These are phyloP conservation scores for Hydnomerulius pinastri DNA, from an alignment of 768 basidiomycete genomes.

Conservation along the genomic window DNA sequence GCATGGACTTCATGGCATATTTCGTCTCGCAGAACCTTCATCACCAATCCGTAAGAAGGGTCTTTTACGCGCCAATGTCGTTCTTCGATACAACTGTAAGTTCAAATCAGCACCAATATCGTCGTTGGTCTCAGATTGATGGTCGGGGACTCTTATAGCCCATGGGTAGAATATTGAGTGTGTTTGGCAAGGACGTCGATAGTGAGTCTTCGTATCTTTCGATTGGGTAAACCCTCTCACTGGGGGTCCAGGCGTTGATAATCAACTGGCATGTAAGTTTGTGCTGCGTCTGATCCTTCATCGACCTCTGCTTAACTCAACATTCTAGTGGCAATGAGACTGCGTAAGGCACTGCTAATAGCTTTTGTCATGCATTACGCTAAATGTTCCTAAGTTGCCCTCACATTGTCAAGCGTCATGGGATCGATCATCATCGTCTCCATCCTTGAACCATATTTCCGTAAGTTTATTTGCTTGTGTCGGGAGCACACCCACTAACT, in stretches of 20 bases:
- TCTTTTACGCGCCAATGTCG: conserved; percentile 73
- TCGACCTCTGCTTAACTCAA: background rate
- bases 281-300: background rate
- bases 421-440: conserved; percentile 59
- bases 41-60: conserved; percentile 50
- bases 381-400: conserved; percentile 37
- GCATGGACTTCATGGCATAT: conserved; percentile 57
- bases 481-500: too few species aligned
- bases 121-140: background rate
- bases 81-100: conserved; percentile 73
- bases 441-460: conserved; percentile 60
- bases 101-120: background rate
- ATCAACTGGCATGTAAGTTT: conserved; percentile 53
- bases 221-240: background rate
- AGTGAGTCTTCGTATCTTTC: conserved; percentile 35
- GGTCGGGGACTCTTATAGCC: conserved; percentile 38
- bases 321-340: conserved; percentile 51
- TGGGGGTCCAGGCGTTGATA: conserved; percentile 45
- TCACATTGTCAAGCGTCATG: conserved; percentile 51
- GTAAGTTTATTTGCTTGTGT: conserved; percentile 37
- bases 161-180: conserved; percentile 58
- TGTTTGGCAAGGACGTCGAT: conserved; percentile 70
- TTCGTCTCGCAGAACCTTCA: conserved; percentile 67
- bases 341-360: conserved; percentile 36
- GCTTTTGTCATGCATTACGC: background rate